These are phyloP conservation scores for Dendrobium officinale DNA, from an alignment of 106 monocot species.

Conservation along the genomic window DNA sequence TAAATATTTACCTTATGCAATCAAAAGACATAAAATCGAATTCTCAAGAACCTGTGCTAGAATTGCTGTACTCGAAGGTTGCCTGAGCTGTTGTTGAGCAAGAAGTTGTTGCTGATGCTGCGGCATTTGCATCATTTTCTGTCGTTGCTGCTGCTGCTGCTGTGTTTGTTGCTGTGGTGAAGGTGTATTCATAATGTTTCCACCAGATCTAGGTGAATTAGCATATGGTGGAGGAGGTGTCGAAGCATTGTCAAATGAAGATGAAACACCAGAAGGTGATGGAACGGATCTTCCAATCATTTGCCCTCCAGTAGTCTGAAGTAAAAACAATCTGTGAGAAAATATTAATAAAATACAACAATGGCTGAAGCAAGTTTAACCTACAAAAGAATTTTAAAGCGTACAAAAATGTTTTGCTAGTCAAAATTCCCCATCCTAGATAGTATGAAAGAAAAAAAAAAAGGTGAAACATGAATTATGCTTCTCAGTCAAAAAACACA, in stretches of 20 bases:
- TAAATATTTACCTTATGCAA: background rate
- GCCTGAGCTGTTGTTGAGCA: conserved; percentile 66
- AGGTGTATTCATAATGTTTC: conserved; percentile 85
- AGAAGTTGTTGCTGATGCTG: conserved; percentile 62
- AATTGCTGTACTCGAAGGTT: conserved; percentile 41
- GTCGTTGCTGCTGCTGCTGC: conserved; percentile 48
- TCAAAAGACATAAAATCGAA: background rate
- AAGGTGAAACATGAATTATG: background rate
- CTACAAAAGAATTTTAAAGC: background rate
- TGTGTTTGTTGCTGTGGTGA: conserved; percentile 82
- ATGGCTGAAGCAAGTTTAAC: background rate
- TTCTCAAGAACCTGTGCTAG: conserved; percentile 36
- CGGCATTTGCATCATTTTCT: conserved; percentile 56
- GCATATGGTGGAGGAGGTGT: conserved; percentile 87
- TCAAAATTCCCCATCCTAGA: background rate
- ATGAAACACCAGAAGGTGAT: conserved; percentile 51
- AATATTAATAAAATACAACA: background rate
- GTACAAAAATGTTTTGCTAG: background rate
- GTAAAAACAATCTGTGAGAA: background rate
- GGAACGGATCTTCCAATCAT: conserved; percentile 67
- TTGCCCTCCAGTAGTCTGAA: conserved; percentile 65
- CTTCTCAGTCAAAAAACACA: background rate
- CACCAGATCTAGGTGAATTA: conserved; percentile 80
- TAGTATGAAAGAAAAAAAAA: background rate
- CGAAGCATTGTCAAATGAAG: conserved; percentile 76